Conservation (phyloP, 768 basidiomycete genomes). For the Lactarius pseudohatsudake region DNA sequence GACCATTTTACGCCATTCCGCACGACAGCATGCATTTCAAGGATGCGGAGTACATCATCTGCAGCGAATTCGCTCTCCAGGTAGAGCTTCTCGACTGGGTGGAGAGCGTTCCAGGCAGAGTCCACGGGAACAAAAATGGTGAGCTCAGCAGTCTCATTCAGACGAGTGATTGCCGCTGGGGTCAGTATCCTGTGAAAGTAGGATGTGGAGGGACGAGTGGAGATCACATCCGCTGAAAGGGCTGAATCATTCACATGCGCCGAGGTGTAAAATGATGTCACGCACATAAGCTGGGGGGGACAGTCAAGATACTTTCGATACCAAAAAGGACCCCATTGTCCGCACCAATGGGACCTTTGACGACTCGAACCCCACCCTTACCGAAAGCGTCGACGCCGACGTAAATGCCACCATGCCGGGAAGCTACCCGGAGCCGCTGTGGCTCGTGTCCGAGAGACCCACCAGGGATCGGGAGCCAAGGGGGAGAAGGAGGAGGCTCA, state of each 20-base stretch:
- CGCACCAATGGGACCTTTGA: conserved; percentile 56
- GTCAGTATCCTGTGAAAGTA: conserved; percentile 77
- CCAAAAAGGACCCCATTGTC: conserved; percentile 80
- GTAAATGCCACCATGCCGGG: conserved; percentile 47
- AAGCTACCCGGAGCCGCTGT: conserved; percentile 71
- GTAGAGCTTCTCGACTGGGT: conserved; percentile 79
- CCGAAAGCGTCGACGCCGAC: conserved; percentile 82
- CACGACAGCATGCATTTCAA: conserved; percentile 74
- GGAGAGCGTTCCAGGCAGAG: conserved; percentile 76
- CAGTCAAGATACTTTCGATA: conserved; percentile 68
- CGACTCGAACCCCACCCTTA: conserved; percentile 65
- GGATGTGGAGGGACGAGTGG: conserved; percentile 58
- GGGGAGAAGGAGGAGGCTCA: conserved; percentile 71
- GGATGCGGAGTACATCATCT: conserved; percentile 73
- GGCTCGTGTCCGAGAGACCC: conserved; percentile 79
- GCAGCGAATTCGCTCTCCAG: conserved; percentile 85
- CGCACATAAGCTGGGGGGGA: conserved; percentile 75
- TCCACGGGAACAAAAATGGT: conserved; percentile 90
- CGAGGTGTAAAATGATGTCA: conserved; percentile 22
- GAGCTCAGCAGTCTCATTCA: conserved; percentile 68
- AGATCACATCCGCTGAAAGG: conserved; percentile 56
- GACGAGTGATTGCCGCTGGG: conserved; percentile 50
- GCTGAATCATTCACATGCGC: conserved; percentile 7
- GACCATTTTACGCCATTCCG: conserved; percentile 63
- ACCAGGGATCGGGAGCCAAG: conserved; percentile 83